Conservation (phyloP, 768 basidiomycete genomes). For the Heimioporus sp. region DNA sequence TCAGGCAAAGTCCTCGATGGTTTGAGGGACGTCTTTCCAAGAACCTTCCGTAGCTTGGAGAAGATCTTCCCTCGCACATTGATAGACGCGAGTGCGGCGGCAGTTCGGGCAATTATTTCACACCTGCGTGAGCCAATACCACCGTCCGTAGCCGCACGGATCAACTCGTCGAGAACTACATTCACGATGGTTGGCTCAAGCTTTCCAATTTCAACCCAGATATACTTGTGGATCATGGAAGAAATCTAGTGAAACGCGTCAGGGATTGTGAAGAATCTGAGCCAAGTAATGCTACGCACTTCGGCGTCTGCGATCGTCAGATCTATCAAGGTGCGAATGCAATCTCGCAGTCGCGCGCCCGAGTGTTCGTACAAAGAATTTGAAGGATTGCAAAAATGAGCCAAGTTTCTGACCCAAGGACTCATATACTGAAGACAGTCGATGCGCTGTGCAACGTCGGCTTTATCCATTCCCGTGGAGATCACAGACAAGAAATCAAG, state of each 20-base stretch:
- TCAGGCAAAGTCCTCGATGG: conserved; percentile 63
- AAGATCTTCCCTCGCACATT: conserved; percentile 77
- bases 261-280: background rate
- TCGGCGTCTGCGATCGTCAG: conserved; percentile 70
- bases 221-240: conserved; percentile 61
- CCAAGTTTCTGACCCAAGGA: conserved; percentile 86
- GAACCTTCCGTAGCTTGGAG: conserved; percentile 73
- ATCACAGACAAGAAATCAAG: conserved; percentile 91
- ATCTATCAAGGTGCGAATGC: conserved; percentile 75
- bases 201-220: conserved; percentile 77
- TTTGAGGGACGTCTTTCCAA: conserved; percentile 69
- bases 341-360: conserved; percentile 74
- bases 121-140: conserved; percentile 74
- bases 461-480: conserved; percentile 56
- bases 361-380: conserved; percentile 67
- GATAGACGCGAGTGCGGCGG: conserved; percentile 73
- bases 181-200: conserved; percentile 68
- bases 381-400: conserved; percentile 66
- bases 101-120: conserved; percentile 71
- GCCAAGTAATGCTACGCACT: conserved; percentile 43
- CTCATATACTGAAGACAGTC: conserved; percentile 78
- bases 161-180: conserved; percentile 74
- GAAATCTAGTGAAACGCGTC: conserved; percentile 48
- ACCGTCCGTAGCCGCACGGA: conserved; percentile 80
- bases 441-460: conserved; percentile 52